phyloP scores from a whole-genome alignment of 176 grass and related monocot genomes.

The Musa acuminata region DNA sequence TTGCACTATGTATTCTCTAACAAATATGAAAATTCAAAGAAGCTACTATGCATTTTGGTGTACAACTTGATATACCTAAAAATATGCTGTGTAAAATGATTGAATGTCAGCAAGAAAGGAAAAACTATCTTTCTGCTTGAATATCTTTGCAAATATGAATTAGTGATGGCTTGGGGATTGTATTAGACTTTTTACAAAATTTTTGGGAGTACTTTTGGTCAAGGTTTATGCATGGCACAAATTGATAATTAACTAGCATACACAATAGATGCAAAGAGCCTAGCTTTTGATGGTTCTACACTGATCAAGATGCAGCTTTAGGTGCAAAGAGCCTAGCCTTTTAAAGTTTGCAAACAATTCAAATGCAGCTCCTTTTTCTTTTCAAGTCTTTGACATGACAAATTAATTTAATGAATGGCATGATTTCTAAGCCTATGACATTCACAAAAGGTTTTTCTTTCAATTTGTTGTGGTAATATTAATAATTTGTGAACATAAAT shows the following conservation, averaged over 20 bases:
- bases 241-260: background rate
- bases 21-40: too few species aligned
- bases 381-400: background rate
- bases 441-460: background rate
- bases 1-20: too few species aligned
- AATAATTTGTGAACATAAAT: background rate
- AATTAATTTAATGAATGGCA: background rate
- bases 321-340: too few species aligned
- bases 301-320: too few species aligned
- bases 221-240: background rate
- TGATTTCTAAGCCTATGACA: background rate
- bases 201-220: background rate
- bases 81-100: background rate
- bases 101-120: background rate
- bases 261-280: background rate
- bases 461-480: too few species aligned
- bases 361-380: too few species aligned
- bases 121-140: background rate
- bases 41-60: too few species aligned
- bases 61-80: background rate
- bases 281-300: background rate
- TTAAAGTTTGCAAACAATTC: too few species aligned
- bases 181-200: background rate
- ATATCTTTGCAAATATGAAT: background rate
- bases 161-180: background rate